A percentile compares a stretch with the other conserved stretches of the same genome.
phyloP scores from a whole-genome alignment of 768 basidiomycete species.

The Coprinellus micaceus region DNA sequence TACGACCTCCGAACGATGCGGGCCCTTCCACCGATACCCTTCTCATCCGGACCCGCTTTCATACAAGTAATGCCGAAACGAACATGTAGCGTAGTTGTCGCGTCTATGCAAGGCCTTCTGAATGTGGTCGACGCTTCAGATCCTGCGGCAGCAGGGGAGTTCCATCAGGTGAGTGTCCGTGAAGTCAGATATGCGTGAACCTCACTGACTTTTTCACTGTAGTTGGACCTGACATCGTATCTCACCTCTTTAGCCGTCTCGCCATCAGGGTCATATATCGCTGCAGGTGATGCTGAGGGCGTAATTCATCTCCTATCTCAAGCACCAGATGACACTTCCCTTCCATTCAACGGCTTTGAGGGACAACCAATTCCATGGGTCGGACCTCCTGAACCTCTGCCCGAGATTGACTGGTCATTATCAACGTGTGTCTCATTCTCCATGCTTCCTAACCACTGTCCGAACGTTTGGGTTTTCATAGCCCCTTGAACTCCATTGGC shows the following conservation, averaged over 20 bases:
- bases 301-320: conserved; percentile 78
- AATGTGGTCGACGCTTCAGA: conserved; percentile 82
- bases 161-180: conserved; percentile 64
- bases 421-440: conserved; percentile 55
- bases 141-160: conserved; percentile 62
- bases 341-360: conserved; percentile 87
- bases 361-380: conserved; percentile 86
- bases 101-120: conserved; percentile 78
- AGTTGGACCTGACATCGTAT: conserved; percentile 74
- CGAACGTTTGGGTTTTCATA: conserved; percentile 24
- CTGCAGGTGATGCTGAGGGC: conserved; percentile 88
- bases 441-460: background rate
- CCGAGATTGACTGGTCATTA: conserved; percentile 77
- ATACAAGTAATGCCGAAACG: conserved; percentile 76
- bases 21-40: conserved; percentile 80
- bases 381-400: conserved; percentile 63
- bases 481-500: conserved; percentile 86
- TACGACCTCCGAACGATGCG: conserved; percentile 85
- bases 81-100: conserved; percentile 68
- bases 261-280: conserved; percentile 85
- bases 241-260: conserved; percentile 80
- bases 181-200: background rate
- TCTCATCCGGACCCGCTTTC: conserved; percentile 83
- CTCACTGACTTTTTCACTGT: conserved; percentile 9
- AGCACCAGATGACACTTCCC: conserved; percentile 52